Conservation (phyloP, 805 yeast species). For the Candida tammaniensis region DNA sequence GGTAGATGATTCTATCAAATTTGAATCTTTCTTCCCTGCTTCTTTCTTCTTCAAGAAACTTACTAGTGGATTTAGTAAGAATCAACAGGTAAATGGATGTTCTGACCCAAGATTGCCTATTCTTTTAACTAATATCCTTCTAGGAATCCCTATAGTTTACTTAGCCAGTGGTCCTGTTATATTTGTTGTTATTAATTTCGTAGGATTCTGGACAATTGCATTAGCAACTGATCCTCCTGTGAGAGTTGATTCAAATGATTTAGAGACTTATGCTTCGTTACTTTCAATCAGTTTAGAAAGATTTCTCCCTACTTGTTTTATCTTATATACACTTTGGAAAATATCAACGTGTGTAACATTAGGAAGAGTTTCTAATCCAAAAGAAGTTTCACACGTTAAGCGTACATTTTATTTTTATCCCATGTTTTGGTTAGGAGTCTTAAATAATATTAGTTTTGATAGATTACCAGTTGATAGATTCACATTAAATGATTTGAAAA, state of each 20-base stretch:
- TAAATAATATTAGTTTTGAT: conserved; percentile 87
- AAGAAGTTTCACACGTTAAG: conserved; percentile 33
- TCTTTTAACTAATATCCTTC: conserved; percentile 52
- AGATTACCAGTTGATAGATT: conserved; percentile 84
- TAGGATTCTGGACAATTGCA: conserved; percentile 82
- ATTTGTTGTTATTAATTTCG: conserved; percentile 58
- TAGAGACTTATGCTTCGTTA: conserved; percentile 55
- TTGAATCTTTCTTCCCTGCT: conserved; percentile 71
- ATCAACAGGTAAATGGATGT: conserved; percentile 46
- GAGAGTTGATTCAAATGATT: conserved; percentile 49
- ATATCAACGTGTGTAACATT: conserved; percentile 52
- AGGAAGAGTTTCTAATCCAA: conserved; percentile 6
- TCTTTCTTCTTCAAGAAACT: conserved; percentile 61
- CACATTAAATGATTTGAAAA: conserved; percentile 64
- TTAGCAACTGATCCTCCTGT: conserved; percentile 80
- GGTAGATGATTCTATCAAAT: conserved; percentile 52
- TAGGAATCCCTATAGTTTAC: conserved; percentile 63
- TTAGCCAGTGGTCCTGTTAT: conserved; percentile 40
- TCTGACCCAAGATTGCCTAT: conserved; percentile 65
- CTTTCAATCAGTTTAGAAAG: conserved; percentile 72
- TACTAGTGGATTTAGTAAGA: conserved; percentile 11
- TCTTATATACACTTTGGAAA: conserved; percentile 68
- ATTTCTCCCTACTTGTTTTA: conserved; percentile 70
- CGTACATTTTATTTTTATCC: conserved; percentile 68
- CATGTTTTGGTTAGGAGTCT: conserved; percentile 76